Conservation (phyloP, 2,329 filamentous ascomycete genomes). For the Fusarium piperis region DNA sequence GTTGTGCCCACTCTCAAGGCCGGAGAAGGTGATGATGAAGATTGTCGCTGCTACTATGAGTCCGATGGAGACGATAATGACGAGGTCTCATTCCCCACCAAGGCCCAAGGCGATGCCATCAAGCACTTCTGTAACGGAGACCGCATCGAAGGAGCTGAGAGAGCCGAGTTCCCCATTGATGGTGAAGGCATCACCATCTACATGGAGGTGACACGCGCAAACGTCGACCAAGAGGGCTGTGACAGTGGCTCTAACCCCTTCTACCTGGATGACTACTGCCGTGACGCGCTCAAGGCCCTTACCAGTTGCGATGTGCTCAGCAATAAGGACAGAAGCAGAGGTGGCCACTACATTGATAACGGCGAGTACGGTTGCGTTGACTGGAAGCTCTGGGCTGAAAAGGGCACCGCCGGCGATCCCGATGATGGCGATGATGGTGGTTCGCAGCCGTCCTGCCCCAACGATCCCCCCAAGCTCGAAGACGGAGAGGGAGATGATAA, state of each 20-base stretch:
- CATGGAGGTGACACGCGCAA: background rate
- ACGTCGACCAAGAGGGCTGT: background rate
- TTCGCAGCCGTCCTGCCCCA: background rate
- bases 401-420: background rate
- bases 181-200: background rate
- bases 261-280: background rate
- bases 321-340: background rate
- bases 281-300: background rate
- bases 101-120: background rate
- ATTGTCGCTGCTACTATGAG: background rate
- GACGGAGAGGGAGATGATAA: background rate
- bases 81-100: background rate
- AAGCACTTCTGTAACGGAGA: background rate
- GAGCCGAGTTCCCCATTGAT: background rate
- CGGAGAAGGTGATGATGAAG: background rate
- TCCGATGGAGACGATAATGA: background rate
- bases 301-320: background rate
- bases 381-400: background rate
- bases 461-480: background rate
- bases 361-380: background rate
- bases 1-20: background rate
- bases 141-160: background rate
- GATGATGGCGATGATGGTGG: background rate
- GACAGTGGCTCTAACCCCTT: background rate
- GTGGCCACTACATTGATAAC: background rate